Conservation (phyloP, 2,329 filamentous ascomycete genomes). For the Aspergillus tamarii region DNA sequence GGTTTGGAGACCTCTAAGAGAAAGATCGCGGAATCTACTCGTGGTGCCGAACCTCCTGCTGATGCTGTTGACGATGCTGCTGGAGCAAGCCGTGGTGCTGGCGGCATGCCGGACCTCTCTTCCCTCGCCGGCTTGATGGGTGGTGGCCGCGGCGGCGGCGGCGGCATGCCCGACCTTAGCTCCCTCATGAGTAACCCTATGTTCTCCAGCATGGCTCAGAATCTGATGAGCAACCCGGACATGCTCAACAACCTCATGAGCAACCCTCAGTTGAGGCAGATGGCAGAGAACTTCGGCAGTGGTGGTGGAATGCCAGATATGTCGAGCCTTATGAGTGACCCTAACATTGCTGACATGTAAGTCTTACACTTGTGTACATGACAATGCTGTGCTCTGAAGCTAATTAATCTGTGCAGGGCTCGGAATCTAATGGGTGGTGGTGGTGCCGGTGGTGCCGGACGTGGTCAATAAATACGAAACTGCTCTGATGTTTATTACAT, state of each 20-base stretch:
- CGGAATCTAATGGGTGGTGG: constrained; percentile 69
- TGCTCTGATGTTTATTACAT: neutral
- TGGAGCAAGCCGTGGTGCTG: constrained; percentile 48
- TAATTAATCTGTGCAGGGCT: constrained; percentile 52
- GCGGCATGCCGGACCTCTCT: constrained; percentile 72
- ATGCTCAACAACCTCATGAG: constrained; percentile 90
- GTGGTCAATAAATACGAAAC: constrained; percentile 17
- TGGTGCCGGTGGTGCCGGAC: constrained; percentile 40
- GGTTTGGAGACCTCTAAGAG: constrained; percentile 92
- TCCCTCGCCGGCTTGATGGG: constrained; percentile 74
- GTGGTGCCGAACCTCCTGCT: constrained; percentile 54
- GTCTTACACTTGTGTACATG: constrained; percentile 40
- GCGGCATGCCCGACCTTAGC: constrained; percentile 81
- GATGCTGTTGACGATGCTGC: constrained; percentile 56
- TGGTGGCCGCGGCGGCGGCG: constrained; percentile 60
- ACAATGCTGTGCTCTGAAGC: neutral
- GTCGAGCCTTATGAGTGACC: constrained; percentile 84
- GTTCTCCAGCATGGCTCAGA: constrained; percentile 97
- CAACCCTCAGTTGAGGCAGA: constrained; percentile 84
- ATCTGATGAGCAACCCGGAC: constrained; percentile 94
- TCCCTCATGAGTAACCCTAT: constrained; percentile 96
- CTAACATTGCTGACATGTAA: constrained; percentile 90
- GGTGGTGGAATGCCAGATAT: constrained; percentile 91
- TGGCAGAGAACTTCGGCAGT: constrained; percentile 75
- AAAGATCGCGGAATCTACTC: constrained; percentile 78